Percentiles rank a stretch among this genome's conserved stretches.
Conservation (phyloP, 2,329 filamentous ascomycete genomes). For the Diaporthe humulicola region DNA sequence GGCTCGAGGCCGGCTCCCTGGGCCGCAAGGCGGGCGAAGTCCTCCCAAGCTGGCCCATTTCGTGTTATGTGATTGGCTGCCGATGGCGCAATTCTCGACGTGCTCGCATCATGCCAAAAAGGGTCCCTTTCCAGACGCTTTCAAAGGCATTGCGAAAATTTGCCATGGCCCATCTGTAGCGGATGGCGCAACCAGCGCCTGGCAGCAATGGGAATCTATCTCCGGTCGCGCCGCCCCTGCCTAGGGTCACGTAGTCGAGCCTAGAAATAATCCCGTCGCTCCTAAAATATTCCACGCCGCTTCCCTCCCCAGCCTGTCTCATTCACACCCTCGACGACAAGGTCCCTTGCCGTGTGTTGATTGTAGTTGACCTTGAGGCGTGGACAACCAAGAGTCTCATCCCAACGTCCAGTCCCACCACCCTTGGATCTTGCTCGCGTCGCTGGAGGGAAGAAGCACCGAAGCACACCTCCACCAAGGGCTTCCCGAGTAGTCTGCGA, state of each 20-base stretch:
- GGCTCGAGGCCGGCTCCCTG: constrained; percentile 32
- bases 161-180: constrained; percentile 27
- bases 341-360: constrained; percentile 1
- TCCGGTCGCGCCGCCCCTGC: constrained; percentile 33
- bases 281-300: constrained; percentile 3
- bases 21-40: constrained; percentile 34
- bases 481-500: constrained; percentile 11
- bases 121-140: constrained; percentile 34
- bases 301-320: constrained; percentile 15
- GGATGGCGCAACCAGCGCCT: constrained; percentile 31
- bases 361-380: constrained; percentile 16
- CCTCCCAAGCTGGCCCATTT: constrained; percentile 34
- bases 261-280: constrained; percentile 29
- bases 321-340: constrained; percentile 18
- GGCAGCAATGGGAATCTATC: constrained; percentile 22
- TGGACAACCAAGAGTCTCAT: constrained; percentile 16
- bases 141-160: constrained; percentile 33
- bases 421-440: background rate
- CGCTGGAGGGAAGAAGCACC: background rate
- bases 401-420: constrained; percentile 7
- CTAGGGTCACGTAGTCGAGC: constrained; percentile 17
- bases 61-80: constrained; percentile 33
- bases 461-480: constrained; percentile 1
- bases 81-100: constrained; percentile 39
- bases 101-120: constrained; percentile 38